Percentiles rank a stretch among this genome's conserved stretches.
These are phyloP conservation scores for Boletus rex-veris DNA, from an alignment of 768 basidiomycete genomes.

Conservation along the genomic window DNA sequence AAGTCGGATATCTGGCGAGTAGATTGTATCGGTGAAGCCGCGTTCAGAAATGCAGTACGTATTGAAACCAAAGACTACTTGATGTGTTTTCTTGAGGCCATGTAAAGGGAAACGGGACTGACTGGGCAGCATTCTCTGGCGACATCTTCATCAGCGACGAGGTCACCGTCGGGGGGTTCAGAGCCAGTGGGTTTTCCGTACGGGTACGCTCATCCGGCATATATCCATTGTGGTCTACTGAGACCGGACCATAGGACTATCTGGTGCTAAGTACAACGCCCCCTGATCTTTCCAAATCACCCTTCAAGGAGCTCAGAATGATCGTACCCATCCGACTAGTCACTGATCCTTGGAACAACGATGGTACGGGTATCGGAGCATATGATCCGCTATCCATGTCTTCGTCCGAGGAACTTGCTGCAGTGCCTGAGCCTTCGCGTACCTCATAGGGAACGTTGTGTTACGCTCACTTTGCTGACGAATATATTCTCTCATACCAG, in stretches of 20 bases:
- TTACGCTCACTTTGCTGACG: neutral
- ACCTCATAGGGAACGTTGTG: neutral
- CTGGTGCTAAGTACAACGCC: slow-evolving; percentile 60
- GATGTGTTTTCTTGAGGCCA: slow-evolving; percentile 2
- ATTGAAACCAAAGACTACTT: neutral
- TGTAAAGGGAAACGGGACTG: slow-evolving; percentile 57
- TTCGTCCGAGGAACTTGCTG: slow-evolving; percentile 25
- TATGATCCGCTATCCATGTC: slow-evolving; percentile 13
- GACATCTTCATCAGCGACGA: slow-evolving; percentile 51
- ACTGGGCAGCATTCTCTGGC: slow-evolving; percentile 59
- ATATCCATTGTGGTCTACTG: neutral
- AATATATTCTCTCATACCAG: neutral
- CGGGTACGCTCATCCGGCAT: slow-evolving; percentile 41
- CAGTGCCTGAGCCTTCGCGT: slow-evolving; percentile 10
- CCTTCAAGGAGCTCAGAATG: slow-evolving; percentile 58
- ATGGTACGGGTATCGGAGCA: slow-evolving; percentile 25
- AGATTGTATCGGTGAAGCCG: slow-evolving; percentile 61
- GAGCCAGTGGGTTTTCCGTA: slow-evolving; percentile 58
- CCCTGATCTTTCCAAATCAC: slow-evolving; percentile 48
- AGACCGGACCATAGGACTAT: slow-evolving; percentile 50
- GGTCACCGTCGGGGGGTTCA: slow-evolving; percentile 60
- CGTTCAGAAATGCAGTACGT: slow-evolving; percentile 55
- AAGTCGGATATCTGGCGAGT: slow-evolving; percentile 72
- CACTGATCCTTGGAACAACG: slow-evolving; percentile 55
- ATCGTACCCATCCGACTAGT: slow-evolving; percentile 62